A percentile compares a stretch with the other conserved stretches of the same genome.
Conservation (phyloP, 2,329 filamentous ascomycete genomes). For the Cercospora nicotianae region DNA sequence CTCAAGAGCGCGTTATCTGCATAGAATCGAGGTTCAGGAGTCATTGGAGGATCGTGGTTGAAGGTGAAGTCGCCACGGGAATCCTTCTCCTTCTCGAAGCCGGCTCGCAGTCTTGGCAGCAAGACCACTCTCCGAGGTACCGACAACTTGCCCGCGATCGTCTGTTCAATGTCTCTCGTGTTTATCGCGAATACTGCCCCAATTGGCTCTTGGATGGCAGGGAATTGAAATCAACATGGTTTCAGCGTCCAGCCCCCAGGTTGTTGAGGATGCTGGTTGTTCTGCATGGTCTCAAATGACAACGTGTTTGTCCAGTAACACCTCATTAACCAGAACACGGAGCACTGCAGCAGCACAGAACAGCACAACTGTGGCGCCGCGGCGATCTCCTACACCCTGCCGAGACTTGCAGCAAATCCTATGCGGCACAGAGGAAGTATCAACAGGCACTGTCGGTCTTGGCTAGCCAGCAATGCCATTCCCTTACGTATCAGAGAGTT, state of each 20-base stretch:
- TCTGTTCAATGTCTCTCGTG: not conserved
- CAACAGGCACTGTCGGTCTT: not conserved
- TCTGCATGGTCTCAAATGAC: not conserved
- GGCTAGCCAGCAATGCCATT: not conserved
- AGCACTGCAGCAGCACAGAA: not conserved
- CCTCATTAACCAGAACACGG: not conserved
- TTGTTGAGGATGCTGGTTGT: not conserved
- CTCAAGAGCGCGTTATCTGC: not conserved
- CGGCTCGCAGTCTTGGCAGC: not conserved
- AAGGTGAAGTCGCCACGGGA: not conserved
- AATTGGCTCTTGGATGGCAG: not conserved
- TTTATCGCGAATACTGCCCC: not conserved
- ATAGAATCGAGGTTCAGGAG: no score
- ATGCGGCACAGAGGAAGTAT: conserved; percentile 1
- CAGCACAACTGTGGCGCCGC: not conserved
- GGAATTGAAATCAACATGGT: not conserved
- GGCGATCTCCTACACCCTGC: not conserved
- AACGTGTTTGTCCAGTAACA: not conserved
- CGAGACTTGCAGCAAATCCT: not conserved
- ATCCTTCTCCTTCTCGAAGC: conserved; percentile 2
- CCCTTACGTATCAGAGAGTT: not conserved
- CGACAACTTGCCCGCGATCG: not conserved
- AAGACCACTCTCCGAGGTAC: not conserved
- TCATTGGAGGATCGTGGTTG: not conserved
- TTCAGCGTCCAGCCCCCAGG: not conserved